Base-by-base conservation (phyloP, 202 grass and related monocot species). In the Dendrocalamus latiflorus region DNA sequence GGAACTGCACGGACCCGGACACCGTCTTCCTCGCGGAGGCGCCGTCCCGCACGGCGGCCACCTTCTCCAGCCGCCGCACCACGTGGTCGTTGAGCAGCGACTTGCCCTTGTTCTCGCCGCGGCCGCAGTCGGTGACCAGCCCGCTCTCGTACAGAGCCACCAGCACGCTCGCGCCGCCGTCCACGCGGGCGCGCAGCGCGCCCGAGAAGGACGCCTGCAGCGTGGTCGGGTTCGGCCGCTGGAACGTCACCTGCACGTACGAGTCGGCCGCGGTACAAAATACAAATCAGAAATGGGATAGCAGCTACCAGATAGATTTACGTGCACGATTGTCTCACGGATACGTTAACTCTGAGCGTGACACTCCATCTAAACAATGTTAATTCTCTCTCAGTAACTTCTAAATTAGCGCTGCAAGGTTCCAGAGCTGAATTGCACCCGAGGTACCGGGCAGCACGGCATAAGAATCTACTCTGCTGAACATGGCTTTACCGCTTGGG, bases 121-220 rank as follows among this genome's bases (percentile, higher is more conserved):
- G 77, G 37, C 70, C 87, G 86, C 92, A 86, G 53, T 95, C 88
- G 3, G 95, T 98, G 49, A 95, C 89, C 43, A 98, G 79, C 36
- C 92, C 88, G 63, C 79, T 95, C 91, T 95, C 92, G 84, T 95
- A 93, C 58, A 95, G 87, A 41, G 90, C 95, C 79, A 85, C 90
- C 82, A 95, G 58, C 75, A 98, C 91, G 82, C 90, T 91, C 20
- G 86, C 95, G 18, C 28, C 28, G 28, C 28, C n/a, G n/a, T n/a
- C 28, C 28, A 30, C 28, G 28, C 28, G 28, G 28, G 28, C 28
- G 28, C 28, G 28, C 28, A 28, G 28, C 28, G 28, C 28, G 28
- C 28, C 28, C 47, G 84, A 81, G 86, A 95, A 91, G 16, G 84
- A 82, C 17, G 85, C 95, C 76, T 94, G 86, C 77, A 95, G 84